phyloP scores from a whole-genome alignment of 192 early-diverging fungal genomes.

The Linnemannia exigua region DNA sequence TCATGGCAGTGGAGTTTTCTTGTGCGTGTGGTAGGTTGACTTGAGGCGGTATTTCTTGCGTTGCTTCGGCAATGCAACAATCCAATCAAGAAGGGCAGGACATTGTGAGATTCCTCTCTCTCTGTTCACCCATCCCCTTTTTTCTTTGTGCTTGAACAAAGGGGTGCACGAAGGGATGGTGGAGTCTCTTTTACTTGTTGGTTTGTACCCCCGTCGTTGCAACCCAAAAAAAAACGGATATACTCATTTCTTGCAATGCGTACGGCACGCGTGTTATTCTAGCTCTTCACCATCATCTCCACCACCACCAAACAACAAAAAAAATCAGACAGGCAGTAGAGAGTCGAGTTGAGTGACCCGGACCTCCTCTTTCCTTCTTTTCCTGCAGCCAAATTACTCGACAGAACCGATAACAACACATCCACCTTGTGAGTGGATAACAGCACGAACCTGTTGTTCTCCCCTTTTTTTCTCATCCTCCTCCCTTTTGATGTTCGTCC shows the following conservation, averaged over 20 bases:
- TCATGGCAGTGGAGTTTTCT: neutral
- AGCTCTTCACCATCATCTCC: neutral
- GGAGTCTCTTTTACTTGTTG: neutral
- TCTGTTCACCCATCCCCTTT: neutral
- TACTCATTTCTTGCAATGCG: neutral
- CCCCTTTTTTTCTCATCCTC: neutral
- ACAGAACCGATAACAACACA: neutral
- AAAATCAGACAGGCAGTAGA: neutral
- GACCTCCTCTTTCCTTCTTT: neutral
- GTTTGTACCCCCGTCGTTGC: neutral
- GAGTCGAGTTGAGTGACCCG: slow-evolving; percentile 1
- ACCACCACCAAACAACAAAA: neutral
- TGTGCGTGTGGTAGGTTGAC: neutral
- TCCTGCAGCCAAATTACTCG: neutral
- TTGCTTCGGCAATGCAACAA: neutral
- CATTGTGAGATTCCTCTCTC: neutral
- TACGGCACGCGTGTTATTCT: neutral
- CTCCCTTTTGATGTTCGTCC: neutral
- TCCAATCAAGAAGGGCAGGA: neutral
- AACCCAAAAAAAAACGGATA: neutral
- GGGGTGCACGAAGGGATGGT: neutral
- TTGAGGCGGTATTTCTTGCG: too few relatives aligned
- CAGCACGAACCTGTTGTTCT: neutral
- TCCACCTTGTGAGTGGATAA: neutral
- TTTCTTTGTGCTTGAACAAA: neutral